These are phyloP conservation scores for Mortierella hygrophila DNA, from an alignment of 192 early-diverging fungal species.

Conservation along the genomic window DNA sequence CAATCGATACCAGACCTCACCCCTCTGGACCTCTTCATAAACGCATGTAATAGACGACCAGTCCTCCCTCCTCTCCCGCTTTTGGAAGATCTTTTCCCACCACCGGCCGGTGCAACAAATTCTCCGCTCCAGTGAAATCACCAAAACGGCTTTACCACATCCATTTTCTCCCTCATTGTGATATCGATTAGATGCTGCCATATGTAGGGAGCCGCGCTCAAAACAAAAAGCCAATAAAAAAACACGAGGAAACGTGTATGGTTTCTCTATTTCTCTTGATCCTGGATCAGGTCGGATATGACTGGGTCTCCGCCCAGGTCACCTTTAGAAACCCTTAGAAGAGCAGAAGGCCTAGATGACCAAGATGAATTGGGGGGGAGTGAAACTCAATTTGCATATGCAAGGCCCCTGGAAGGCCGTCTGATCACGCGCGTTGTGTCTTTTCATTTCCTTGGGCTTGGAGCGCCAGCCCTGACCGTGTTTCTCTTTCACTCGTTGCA, in stretches of 20 bases:
- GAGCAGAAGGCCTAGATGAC: neutral
- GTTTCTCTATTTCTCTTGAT: neutral
- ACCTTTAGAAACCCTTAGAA: neutral
- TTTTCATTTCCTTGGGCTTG: neutral
- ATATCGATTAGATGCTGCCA: neutral
- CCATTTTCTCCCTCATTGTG: neutral
- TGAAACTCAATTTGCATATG: neutral
- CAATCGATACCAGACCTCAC: neutral
- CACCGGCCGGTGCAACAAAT: neutral
- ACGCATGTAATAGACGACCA: neutral
- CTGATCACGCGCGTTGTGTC: neutral
- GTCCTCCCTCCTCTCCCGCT: neutral
- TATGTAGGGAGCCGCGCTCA: neutral
- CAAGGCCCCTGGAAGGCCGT: neutral
- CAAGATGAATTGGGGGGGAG: neutral
- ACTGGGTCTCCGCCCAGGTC: neutral
- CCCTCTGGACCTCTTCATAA: neutral
- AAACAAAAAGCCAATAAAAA: neutral
- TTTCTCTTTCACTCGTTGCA: neutral
- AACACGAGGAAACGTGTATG: neutral
- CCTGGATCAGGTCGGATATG: neutral
- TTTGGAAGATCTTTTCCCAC: conserved; percentile 6
- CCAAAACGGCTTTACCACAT: neutral
- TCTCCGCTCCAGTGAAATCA: conserved; percentile 1
- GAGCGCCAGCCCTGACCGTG: neutral